Base-by-base conservation (phyloP, 257 asterid species). In the Fraxinus americana region DNA sequence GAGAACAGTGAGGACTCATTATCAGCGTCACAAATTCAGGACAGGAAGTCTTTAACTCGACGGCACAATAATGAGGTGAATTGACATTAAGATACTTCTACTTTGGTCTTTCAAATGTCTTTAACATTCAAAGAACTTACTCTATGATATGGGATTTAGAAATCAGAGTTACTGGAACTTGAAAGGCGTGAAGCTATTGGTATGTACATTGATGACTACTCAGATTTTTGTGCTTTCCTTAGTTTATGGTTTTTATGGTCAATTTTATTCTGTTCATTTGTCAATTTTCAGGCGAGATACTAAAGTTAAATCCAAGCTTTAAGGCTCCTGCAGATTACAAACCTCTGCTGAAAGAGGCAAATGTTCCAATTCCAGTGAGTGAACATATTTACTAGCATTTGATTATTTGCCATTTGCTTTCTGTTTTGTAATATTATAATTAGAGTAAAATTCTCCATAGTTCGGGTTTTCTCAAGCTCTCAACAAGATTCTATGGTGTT, bases 181-280 rank as follows among this genome's bases (percentile, higher is more conserved):
- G 99, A 95, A 88, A 88, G 80, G 84, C 92, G 90, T 34, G 99
- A 92, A 86, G 88, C 91, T 73, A 89, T 90, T 54, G 99, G 99
- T 95, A 87, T 14, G 91, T 66, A 70, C 23, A 79, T 78, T 65
- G 75, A 66, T 57, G 67, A 70, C n/a, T 48, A 7, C 35, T 73
- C 71, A 39, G 65, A 70, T 80, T 30, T 57, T 8, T 70, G n/a
- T 75, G 59, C 72, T 61, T 54, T 68, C 82, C 36, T 29, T 79
- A 65, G 19, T 4, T 41, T 74, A 35, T 76, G 32, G 52, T 79
- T 38, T 41, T 45, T 65, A 32, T 25, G 70, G 25, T n/a, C 34
- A 72, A 23, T 69, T 66, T 70, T 41, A 70, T 23, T 82, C 35
- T 41, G 29, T 79, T 67, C 41, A 43, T 45, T 63, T 74, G 35